Evolutionary conservation across 2,329 filamentous ascomycete species (phyloP).

Genomic region (Fusarium anthophilum): DNA sequence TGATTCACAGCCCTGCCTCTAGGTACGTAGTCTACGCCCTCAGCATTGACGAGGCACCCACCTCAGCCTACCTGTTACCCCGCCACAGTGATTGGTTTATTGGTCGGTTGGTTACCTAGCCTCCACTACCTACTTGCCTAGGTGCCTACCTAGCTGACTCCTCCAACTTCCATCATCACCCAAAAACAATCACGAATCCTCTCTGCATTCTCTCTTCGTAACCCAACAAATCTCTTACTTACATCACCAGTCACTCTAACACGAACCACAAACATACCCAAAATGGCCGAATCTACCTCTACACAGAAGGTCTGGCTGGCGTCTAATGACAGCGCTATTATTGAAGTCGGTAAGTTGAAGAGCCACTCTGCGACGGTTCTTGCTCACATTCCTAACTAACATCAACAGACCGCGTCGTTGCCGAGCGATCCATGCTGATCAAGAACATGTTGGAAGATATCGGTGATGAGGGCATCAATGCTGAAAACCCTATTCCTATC

Average conservation of each 20-base stretch:
- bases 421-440: constrained; percentile 92
- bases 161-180: constrained; percentile 39
- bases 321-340: constrained; percentile 61
- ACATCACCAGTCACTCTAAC: constrained; percentile 4
- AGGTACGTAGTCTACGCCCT: constrained; percentile 11
- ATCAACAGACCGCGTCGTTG: constrained; percentile 77
- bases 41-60: constrained; percentile 1
- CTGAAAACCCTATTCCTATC: constrained; percentile 81
- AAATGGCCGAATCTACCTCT: constrained; percentile 50
- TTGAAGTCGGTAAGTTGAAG: constrained; percentile 57
- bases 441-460: constrained; percentile 99
- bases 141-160: constrained; percentile 18
- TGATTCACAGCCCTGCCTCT: constrained; percentile 26
- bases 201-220: neutral
- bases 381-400: constrained; percentile 24
- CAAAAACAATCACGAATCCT: constrained; percentile 14
- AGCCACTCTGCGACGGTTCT: constrained; percentile 16
- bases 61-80: constrained; percentile 35
- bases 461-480: constrained; percentile 67
- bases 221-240: neutral
- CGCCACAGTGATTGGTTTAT: constrained; percentile 37
- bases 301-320: constrained; percentile 58
- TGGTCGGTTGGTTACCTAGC: constrained; percentile 21
- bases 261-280: constrained; percentile 25
- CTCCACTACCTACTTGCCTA: neutral